These are phyloP conservation scores for Trichophyton rubrum DNA, from an alignment of 2,329 filamentous ascomycete species.

Conservation along the genomic window DNA sequence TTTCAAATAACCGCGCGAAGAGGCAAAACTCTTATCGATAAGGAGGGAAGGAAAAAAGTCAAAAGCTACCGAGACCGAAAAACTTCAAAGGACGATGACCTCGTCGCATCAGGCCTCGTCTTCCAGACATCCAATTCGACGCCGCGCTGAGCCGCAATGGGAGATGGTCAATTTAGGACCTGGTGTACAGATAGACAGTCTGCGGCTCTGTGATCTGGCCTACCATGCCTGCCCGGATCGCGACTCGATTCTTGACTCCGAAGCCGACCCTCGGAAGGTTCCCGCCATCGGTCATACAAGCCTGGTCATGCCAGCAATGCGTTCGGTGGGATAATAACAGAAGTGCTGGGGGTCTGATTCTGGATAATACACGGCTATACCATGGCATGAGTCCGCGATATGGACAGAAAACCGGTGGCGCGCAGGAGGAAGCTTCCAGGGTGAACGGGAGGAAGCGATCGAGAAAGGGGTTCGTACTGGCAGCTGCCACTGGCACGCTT, in stretches of 20 bases:
- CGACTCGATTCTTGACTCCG: neutral
- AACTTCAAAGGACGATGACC: neutral
- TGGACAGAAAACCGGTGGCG: neutral
- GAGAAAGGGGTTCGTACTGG: constrained; percentile 22
- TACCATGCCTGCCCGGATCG: neutral
- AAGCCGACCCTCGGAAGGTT: neutral
- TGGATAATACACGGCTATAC: neutral
- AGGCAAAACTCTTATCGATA: neutral
- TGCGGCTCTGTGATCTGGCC: neutral
- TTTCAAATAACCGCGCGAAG: too few species aligned
- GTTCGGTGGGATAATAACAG: neutral
- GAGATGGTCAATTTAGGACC: neutral
- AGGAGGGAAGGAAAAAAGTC: neutral
- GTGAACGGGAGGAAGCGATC: constrained; percentile 7
- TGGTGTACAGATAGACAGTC: neutral
- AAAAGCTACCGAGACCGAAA: neutral
- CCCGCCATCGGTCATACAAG: neutral
- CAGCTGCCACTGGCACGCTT: constrained; percentile 25
- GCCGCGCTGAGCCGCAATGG: neutral
- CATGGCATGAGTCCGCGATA: neutral
- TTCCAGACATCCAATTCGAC: neutral
- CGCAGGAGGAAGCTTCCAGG: neutral
- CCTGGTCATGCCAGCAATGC: neutral
- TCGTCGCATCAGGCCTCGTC: neutral
- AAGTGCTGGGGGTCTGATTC: neutral